Conservation (phyloP, 176 grass and related monocot species). For the Thalia dealbata region DNA sequence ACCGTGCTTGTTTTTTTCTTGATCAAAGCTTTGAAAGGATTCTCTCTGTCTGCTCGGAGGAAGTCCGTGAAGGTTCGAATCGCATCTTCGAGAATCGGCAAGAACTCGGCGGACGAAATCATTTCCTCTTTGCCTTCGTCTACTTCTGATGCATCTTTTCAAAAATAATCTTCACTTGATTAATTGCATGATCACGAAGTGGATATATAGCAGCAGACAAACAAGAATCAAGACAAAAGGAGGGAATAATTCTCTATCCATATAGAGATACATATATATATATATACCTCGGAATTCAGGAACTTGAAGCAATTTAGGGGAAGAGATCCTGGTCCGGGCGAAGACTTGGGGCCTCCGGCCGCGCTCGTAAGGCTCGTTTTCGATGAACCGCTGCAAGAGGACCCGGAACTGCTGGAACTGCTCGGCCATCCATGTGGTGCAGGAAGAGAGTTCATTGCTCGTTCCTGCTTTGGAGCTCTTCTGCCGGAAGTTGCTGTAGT, state of each 20-base stretch:
- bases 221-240: no score
- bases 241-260: no score
- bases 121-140: constrained; percentile 58
- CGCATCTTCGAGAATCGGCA: constrained; percentile 52
- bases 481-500: constrained; percentile 50
- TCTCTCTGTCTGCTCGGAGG: constrained; percentile 54
- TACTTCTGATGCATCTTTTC: constrained; percentile 1
- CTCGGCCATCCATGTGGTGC: constrained; percentile 56
- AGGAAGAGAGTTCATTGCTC: constrained; percentile 35
- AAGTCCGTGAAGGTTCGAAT: constrained; percentile 88
- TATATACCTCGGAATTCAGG: constrained; percentile 65
- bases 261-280: no score
- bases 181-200: neutral
- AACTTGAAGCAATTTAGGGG: constrained; percentile 74
- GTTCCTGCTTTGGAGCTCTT: constrained; percentile 24
- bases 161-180: neutral
- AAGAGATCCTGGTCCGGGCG: constrained; percentile 56
- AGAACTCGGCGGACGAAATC: constrained; percentile 69
- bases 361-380: constrained; percentile 73
- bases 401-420: constrained; percentile 97
- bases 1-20: neutral
- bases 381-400: constrained; percentile 76
- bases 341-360: constrained; percentile 63
- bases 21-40: constrained; percentile 29
- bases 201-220: neutral